phyloP scores from a whole-genome alignment of 495 filamentous ascomycete species.

The Poronia punctata region DNA sequence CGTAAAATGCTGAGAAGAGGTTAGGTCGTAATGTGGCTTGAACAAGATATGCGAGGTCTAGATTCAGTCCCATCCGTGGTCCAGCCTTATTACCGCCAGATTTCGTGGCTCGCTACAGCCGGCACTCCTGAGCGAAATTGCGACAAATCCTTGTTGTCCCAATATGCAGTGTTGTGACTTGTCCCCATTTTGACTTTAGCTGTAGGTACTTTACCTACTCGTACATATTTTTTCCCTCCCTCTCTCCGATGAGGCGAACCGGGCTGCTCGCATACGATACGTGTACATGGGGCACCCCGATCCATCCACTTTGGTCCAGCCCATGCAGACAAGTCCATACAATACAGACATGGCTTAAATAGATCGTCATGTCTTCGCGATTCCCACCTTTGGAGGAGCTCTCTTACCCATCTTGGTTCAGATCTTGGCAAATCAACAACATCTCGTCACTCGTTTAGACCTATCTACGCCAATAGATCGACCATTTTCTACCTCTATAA shows the following conservation, averaged over 20 bases:
- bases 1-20: too few species aligned
- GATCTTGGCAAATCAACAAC: constrained; percentile 1
- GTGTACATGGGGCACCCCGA: too few species aligned
- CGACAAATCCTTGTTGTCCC: too few species aligned
- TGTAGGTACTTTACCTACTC: constrained; percentile 3
- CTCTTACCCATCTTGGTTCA: constrained; percentile 1
- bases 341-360: constrained; percentile 7
- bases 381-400: neutral
- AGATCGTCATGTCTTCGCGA: constrained; percentile 5
- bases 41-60: constrained; percentile 1
- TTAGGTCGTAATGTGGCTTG: too few species aligned
- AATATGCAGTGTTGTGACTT: too few species aligned
- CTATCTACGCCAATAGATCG: neutral
- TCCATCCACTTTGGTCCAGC: too few species aligned
- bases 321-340: too few species aligned
- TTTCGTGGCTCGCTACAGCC: constrained; percentile 4
- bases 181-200: neutral
- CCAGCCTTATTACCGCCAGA: constrained; percentile 1
- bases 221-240: too few species aligned
- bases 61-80: constrained; percentile 1
- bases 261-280: constrained; percentile 1
- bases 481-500: too few species aligned
- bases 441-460: constrained; percentile 6
- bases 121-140: constrained; percentile 1
- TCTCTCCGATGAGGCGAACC: too few species aligned